Evolutionary conservation across 345 rosid species (phyloP).

Genomic region (Turritis glabra): DNA sequence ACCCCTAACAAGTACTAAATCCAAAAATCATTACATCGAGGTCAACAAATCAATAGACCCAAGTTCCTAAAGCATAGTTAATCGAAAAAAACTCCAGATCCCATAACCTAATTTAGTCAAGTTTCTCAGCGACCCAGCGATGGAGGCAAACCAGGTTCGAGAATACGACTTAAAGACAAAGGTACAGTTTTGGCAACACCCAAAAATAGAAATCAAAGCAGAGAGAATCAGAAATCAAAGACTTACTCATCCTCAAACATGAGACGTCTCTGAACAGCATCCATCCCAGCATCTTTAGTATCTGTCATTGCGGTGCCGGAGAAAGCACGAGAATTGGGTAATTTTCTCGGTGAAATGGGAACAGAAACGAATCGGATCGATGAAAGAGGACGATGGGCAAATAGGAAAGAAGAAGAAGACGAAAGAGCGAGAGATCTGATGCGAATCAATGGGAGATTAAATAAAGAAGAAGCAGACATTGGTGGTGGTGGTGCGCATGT

Average conservation of each 20-base stretch:
- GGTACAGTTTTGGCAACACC: conserved; percentile 7
- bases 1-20: neutral
- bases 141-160: neutral
- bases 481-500: conserved; percentile 20
- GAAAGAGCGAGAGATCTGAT: conserved; percentile 38
- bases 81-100: neutral
- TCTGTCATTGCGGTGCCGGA: conserved; percentile 44
- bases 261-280: conserved; percentile 98
- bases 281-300: conserved; percentile 61
- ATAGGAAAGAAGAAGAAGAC: conserved; percentile 16
- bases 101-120: neutral
- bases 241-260: conserved; percentile 94
- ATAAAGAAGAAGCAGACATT: conserved; percentile 39
- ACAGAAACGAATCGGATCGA: conserved; percentile 11
- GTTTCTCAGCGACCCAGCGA: neutral
- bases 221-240: neutral
- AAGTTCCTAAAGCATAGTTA: neutral
- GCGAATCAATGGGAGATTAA: conserved; percentile 34
- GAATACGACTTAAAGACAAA: neutral
- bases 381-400: conserved; percentile 13
- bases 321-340: conserved; percentile 29
- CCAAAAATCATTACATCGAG: neutral
- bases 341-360: conserved; percentile 29
- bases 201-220: neutral
- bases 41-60: neutral